Conservation (phyloP, 2,329 filamentous ascomycete species). For the Stachybotrys elegans region DNA sequence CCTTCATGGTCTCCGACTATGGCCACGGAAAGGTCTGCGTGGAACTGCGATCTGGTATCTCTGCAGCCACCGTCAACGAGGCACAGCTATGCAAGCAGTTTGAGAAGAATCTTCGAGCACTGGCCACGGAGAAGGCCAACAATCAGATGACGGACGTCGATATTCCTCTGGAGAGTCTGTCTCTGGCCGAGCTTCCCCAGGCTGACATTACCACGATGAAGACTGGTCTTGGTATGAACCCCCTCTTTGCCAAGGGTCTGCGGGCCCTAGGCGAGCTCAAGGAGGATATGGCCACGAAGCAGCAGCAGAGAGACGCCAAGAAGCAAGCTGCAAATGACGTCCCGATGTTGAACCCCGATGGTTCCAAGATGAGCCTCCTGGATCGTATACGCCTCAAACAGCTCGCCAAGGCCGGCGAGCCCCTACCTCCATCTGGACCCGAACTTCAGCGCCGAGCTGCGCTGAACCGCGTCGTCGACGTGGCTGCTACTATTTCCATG, state of each 20-base stretch:
- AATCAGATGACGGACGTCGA: constrained; percentile 26
- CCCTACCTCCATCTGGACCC: constrained; percentile 49
- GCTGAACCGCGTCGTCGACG: constrained; percentile 62
- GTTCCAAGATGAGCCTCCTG: constrained; percentile 60
- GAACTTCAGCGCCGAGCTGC: constrained; percentile 59
- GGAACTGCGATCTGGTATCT: constrained; percentile 41
- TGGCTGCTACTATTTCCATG: constrained; percentile 63
- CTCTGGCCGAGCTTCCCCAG: constrained; percentile 41
- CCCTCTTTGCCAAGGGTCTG: constrained; percentile 60
- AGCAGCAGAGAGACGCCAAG: constrained; percentile 39
- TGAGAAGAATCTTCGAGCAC: constrained; percentile 40
- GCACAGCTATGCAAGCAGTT: constrained; percentile 50
- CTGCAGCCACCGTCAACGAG: constrained; percentile 39
- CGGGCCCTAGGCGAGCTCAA: constrained; percentile 66
- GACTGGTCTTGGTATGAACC: constrained; percentile 39
- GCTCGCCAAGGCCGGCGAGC: constrained; percentile 49
- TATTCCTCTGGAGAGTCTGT: constrained; percentile 48
- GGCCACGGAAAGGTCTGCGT: constrained; percentile 53
- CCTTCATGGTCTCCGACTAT: constrained; percentile 45
- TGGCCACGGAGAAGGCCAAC: constrained; percentile 34
- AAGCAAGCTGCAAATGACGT: constrained; percentile 24
- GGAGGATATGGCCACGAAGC: constrained; percentile 49
- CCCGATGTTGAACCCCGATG: constrained; percentile 34
- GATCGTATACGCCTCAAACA: constrained; percentile 73
- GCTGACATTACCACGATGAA: constrained; percentile 27